Base-by-base conservation (phyloP, 1,284 basidiomycete genomes). In the Prillingera fragicola region DNA sequence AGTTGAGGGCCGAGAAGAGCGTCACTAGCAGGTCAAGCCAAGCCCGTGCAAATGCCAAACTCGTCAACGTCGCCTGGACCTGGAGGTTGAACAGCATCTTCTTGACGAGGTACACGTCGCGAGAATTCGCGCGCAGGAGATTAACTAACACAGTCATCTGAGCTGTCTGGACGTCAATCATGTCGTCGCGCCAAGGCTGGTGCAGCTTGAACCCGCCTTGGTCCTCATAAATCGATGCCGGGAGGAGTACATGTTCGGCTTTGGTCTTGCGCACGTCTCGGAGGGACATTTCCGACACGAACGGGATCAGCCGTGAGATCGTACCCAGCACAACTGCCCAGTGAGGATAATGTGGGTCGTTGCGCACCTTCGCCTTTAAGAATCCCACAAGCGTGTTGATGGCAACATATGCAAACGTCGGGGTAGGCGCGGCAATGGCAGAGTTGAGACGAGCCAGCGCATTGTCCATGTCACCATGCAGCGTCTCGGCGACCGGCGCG, bases 221-320 rank as follows among this genome's bases (percentile, higher is more conserved):
- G 46, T 77, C 77, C 2, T 76, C 75, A 52, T 78, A 73, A 18
- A 69, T 65, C 8, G 65, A 61, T 3, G 57, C 60, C 0, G 85
- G 85, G 22, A 87, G 75, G 29, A 87, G 71, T 44, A 85, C 77
- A 28, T 74, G 65, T 53, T 88, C 85, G 9, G 85, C 72, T 60
- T 87, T 87, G 15, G 82, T 79, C 47, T 83, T 79, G 24, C 82
- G 77, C 39, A 88, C 77, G 51, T 86, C 85, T 15, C 83, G 78
- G 27, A 85, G 75, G 1, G 83, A 82, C 70, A 87, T 75, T 15
- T 81, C 82, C 56, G 78, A 81, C 49, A 87, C 83, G 64, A 82
- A 79, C 0, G 75, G 72, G 5, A 77, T 74, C 3, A 86, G 67
- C 19, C 75, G 75, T 0, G 82, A 73, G 26, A 87, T 69, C 8